Evolutionary conservation across 225 moss, liverwort and hornwort species (phyloP).

Genomic region (Ulota crispa): DNA sequence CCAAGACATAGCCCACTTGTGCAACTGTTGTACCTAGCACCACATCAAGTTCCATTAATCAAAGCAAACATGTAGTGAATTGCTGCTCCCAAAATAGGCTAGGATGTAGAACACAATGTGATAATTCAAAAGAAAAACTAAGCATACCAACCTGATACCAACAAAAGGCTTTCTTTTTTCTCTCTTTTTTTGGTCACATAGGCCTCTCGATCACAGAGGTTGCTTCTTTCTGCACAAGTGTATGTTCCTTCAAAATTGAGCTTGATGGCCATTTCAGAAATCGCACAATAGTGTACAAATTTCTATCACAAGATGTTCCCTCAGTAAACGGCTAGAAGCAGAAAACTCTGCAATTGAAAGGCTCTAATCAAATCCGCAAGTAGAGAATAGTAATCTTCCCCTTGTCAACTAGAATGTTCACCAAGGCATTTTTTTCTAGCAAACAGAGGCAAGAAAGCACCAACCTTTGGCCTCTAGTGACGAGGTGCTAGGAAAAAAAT

Average conservation of each 20-base stretch:
- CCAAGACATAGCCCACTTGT: constrained; percentile 92
- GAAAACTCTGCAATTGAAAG: too few relatives aligned
- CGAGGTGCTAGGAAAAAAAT: too few relatives aligned
- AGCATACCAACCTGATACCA: constrained; percentile 84
- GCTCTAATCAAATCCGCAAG: too few relatives aligned
- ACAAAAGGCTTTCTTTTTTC: constrained; percentile 74
- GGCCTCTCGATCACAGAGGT: too few relatives aligned
- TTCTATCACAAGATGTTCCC: too few relatives aligned
- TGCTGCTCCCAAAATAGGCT: background rate
- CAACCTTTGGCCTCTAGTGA: too few relatives aligned
- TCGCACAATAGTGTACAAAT: too few relatives aligned
- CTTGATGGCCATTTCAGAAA: background rate
- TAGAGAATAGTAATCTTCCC: too few relatives aligned
- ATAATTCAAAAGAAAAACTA: background rate
- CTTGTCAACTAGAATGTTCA: too few relatives aligned
- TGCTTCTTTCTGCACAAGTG: constrained; percentile 63
- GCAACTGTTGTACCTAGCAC: background rate
- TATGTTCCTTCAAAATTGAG: background rate
- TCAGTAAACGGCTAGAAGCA: too few relatives aligned
- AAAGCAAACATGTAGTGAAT: background rate
- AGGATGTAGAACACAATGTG: background rate
- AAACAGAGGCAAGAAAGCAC: too few relatives aligned
- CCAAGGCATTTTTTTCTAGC: too few relatives aligned
- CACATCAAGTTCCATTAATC: background rate
- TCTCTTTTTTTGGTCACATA: constrained; percentile 83